Evolutionary conservation across 2,329 filamentous ascomycete genomes (phyloP), one percentile per base, ranked within the genome.

Genomic region (Lachnellula cervina): DNA sequence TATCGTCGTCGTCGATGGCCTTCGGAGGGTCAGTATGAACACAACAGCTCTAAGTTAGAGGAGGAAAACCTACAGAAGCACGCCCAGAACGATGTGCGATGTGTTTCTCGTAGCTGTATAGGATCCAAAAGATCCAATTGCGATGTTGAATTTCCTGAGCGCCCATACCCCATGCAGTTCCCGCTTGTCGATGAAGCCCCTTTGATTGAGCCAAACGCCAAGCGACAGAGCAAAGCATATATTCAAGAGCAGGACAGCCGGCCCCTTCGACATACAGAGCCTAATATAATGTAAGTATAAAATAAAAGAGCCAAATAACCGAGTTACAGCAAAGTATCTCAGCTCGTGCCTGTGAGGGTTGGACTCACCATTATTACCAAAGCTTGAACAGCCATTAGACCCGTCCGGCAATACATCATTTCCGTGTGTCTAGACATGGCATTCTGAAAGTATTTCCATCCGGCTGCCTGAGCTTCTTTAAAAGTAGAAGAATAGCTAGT

Each of bases 51-150:
- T 13, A 17, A 7, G 14, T 51, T 11, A 45, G 11, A 4, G 45
- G 19, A 25, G 19, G 23, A 32, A 38, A 40, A 61, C 60, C 47
- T 34, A 64, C 62, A 2, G 62, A 62, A 35, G 62, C 54, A 5
- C 60, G 49, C n/a, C 60, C 59, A 4, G 58, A 64, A 40, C 56
- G 50, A 32, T 49, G 58, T 2, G 59, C 49, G 14, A 64, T 54
- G n/a, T 59, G 54, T 49, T 62, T 64, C 19, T 62, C 60, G 44
- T 57, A 59, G n/a, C 42, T 28, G 21, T 64, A 64, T 6, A 64
- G 42, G 2, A 50, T 45, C 62, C 62, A 64, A 45, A 60, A 64
- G 4, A 62, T 28, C 56, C 59, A 62, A 14, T 55, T 60, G 21
- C 60, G 54, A 17, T 58, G 50, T 28, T 49, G 19, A 16, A 53